phyloP scores from a whole-genome alignment of 2,329 filamentous ascomycete genomes.

The Ampelomyces quisqualis region DNA sequence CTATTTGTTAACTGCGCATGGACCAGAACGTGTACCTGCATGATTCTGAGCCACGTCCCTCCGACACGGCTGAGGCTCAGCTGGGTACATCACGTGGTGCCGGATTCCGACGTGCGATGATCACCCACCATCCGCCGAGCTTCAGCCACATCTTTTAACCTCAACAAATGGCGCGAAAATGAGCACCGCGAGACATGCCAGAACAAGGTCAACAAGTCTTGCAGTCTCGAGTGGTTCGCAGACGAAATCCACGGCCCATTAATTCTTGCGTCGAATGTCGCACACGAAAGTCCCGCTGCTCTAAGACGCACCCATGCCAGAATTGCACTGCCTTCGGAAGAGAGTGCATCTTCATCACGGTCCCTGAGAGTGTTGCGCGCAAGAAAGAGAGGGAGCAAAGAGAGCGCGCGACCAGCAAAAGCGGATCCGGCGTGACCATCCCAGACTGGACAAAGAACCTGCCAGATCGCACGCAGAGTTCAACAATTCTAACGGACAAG shows the following conservation, averaged over 20 bases:
- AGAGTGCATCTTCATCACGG: conserved; percentile 44
- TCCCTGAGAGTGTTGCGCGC: conserved; percentile 41
- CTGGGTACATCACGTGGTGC: conserved; percentile 18
- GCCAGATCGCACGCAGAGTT: conserved; percentile 35
- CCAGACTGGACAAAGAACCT: conserved; percentile 43
- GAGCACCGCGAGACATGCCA: conserved; percentile 38
- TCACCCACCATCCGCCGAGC: conserved; percentile 19
- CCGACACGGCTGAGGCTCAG: conserved; percentile 17
- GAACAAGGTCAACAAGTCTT: conserved; percentile 39
- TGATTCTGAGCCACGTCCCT: conserved; percentile 16
- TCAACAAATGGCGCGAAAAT: conserved; percentile 36
- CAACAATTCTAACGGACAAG: conserved; percentile 27
- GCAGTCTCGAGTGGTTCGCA: conserved; percentile 43
- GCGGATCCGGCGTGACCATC: conserved; percentile 27
- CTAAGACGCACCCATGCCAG: conserved; percentile 44
- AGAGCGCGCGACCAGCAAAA: conserved; percentile 28
- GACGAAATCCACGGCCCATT: conserved; percentile 43
- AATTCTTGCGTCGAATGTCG: conserved; percentile 45
- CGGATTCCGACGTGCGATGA: neutral
- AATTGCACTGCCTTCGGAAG: conserved; percentile 44
- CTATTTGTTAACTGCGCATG: too few relatives aligned
- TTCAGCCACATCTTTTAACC: conserved; percentile 15
- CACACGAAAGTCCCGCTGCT: conserved; percentile 42
- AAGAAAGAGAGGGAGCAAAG: conserved; percentile 40
- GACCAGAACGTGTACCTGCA: conserved; percentile 23